Percentiles rank a stretch among this genome's conserved stretches.
Conservation (phyloP, 306 rosid genomes). For the Cucurbita pepo region DNA sequence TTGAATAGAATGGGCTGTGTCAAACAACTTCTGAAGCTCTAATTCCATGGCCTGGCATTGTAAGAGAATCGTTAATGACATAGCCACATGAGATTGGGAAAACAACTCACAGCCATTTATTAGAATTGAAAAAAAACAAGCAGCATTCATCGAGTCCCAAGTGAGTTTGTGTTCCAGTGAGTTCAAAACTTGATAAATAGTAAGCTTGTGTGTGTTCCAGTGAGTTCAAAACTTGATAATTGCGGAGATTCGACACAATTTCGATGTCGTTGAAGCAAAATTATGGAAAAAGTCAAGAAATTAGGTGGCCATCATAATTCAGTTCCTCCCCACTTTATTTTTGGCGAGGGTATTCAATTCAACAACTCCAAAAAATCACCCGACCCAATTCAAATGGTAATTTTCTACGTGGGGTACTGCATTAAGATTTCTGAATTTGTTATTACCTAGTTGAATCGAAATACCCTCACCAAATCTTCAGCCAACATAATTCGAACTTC, state of each 20-base stretch:
- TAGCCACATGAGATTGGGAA: not conserved
- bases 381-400: not conserved
- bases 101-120: not conserved
- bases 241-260: not conserved
- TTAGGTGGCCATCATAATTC: not conserved
- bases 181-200: too few species aligned
- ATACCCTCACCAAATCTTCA: not conserved
- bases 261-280: not conserved
- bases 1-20: slow-evolving; percentile 51
- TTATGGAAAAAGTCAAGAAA: not conserved
- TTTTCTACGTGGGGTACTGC: not conserved
- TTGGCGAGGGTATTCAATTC: not conserved
- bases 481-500: not conserved
- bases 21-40: slow-evolving; percentile 63
- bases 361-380: not conserved
- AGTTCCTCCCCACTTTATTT: not conserved
- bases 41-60: slow-evolving; percentile 61
- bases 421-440: not conserved
- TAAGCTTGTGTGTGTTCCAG: not conserved
- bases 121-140: not conserved
- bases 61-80: slow-evolving; percentile 1
- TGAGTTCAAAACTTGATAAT: not conserved
- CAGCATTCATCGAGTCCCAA: not conserved
- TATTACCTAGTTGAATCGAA: not conserved
- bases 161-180: not conserved